Evolutionary conservation across 1,284 basidiomycete species (phyloP), one percentile per base, ranked within the genome.

Genomic region (Moesziomyces sp.): DNA sequence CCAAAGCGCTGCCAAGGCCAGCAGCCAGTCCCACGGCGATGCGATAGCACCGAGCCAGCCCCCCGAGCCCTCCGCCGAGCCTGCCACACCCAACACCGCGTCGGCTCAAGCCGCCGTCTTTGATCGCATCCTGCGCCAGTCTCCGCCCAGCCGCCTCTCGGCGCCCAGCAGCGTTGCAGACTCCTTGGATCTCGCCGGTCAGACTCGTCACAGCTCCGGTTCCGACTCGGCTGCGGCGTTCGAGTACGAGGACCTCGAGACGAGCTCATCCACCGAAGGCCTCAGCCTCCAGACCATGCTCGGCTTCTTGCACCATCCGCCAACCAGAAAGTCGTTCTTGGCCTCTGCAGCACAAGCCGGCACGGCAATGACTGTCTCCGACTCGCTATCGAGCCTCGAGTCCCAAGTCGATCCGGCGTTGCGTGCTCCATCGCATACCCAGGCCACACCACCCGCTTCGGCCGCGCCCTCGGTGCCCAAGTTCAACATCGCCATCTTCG

Each of bases 241-340:
- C 52, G 66, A 68, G 42, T 68, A 62, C 28, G 58, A 48, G 13
- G 56, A 69, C 23, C 49, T 69, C 24, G 66, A 63, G 34, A 49
- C 48, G 9, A 49, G 48, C 13, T 55, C 60, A 1, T 34, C 46
- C 23, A 38, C 34, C 50, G 67, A 64, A 19, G 61, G 67, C 9
- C 58, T 70, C 16, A 60, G 67, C 30, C 40, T 70, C n/a, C 52
- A 59, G 52, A 70, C 67, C 9, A 64, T 70, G 55, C 65, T 65
- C 62, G 68, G 68, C 19, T 66, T 71, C 52, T 55, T 71, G n/a
- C 62, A 62, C n/a, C 58, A 62, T 42, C 47, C 61, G 2, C 19
- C 62, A 8, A 58, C 68, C 43, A 49, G 42, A 9, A 55, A 55
- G 24, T 24, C 49, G 21, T 44, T 56, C 6, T 18, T 16, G 14